These are phyloP conservation scores for Dioscorea dumetorum DNA, from an alignment of 106 monocot genomes.

Conservation along the genomic window DNA sequence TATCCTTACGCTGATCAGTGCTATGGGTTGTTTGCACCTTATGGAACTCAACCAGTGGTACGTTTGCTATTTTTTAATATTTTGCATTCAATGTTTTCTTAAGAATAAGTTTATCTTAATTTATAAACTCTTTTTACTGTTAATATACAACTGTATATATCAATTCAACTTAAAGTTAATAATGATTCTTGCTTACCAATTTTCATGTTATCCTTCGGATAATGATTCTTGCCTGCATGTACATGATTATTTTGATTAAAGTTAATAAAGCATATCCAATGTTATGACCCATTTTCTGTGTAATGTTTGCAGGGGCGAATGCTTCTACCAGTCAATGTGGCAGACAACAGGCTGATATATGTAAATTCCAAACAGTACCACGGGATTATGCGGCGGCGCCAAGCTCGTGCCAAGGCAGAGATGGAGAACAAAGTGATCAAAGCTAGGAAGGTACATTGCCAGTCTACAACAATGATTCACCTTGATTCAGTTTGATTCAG, in stretches of 20 bases:
- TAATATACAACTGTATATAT: no score
- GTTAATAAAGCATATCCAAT: no score
- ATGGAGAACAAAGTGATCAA: constrained; percentile 40
- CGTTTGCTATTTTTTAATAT: constrained; percentile 7
- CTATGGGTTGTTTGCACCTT: constrained; percentile 45
- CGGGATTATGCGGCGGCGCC: constrained; percentile 53
- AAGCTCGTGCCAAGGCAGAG: constrained; percentile 67
- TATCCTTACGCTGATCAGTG: constrained; percentile 51
- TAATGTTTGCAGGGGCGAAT: constrained; percentile 29
- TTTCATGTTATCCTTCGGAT: background rate
- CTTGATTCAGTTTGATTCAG: no score
- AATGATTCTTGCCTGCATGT: background rate
- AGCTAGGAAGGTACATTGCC: constrained; percentile 39
- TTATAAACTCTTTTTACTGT: background rate
- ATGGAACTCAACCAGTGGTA: constrained; percentile 43
- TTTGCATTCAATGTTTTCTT: background rate
- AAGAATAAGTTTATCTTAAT: no score
- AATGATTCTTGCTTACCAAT: background rate
- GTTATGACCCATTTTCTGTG: no score
- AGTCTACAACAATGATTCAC: no score
- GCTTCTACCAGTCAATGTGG: constrained; percentile 50
- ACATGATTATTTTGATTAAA: no score
- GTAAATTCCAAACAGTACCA: constrained; percentile 73
- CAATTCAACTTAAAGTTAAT: background rate
- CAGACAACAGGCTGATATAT: constrained; percentile 43